Evolutionary conservation across 352 stramenopile genomes (phyloP), one percentile per base, ranked within the genome.

Genomic region (Phytophthora ramorum): DNA sequence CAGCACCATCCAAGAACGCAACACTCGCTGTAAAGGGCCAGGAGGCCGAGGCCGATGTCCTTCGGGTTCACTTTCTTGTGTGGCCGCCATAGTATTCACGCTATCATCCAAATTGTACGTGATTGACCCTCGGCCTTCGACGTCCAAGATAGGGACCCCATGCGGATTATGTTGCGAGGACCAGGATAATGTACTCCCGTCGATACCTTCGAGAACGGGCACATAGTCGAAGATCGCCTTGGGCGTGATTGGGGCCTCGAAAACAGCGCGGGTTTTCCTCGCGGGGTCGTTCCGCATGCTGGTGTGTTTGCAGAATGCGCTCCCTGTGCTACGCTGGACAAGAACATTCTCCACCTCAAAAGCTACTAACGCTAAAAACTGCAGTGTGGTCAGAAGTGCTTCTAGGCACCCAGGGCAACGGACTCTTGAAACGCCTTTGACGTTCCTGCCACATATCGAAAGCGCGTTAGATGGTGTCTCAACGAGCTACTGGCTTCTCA

Each of bases 1-100:
- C 17, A 79, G 7, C 0, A 75, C 55, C 13, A 62, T 41, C 75
- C 75, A 83, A 13, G 51, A 76, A 0, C 71, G 58, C 59, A 75
- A 57, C 35, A 70, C 14, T 19, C 71, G 45, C 26, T 69, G 66
- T 0, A 79, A 51, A 60, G 69, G 69, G 17, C 63, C 63, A 17
- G 54, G 63, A 7, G 53, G 57, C 43, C 32, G 41, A 14, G 53
- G 47, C 53, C 63, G 58, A 63, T 30, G 40, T 41, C 38, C 13
- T 43, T 50, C 41, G 7, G 20, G 26, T 0, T 73, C 58, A 20
- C 24, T 63, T 10, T 7, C 44, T 46, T 73, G 35, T 22, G 63
- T 76, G 4, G 60, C 28, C 26, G 54, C 43, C 3, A 60, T n/a
- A 4, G 63, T 72, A 56, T 69, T 58, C 7, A 63, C 37, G 10